phyloP scores from a whole-genome alignment of 1,139 yeast genomes.

The Taphrina wiesneri region DNA sequence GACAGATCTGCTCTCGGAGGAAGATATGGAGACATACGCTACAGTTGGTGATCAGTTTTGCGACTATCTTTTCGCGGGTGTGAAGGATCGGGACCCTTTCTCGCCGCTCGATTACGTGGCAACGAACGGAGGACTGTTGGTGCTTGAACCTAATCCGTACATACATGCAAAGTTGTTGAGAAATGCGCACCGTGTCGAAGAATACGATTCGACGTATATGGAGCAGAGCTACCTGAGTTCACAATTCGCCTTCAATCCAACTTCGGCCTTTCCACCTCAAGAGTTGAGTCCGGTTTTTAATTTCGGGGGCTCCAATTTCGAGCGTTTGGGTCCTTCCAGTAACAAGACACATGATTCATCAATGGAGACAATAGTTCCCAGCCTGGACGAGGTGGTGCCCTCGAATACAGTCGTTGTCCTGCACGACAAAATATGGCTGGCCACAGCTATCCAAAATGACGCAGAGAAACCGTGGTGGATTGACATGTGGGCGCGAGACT shows the following conservation, averaged over 20 bases:
- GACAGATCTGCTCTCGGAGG: background rate
- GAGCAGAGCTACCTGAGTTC: background rate
- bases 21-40: background rate
- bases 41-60: constrained; percentile 2
- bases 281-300: background rate
- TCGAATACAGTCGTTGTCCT: background rate
- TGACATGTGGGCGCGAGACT: background rate
- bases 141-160: background rate
- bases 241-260: background rate
- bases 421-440: background rate
- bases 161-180: background rate
- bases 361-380: background rate
- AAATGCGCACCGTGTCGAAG: background rate
- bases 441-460: background rate
- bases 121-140: background rate
- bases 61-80: constrained; percentile 16
- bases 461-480: background rate
- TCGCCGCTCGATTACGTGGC: background rate
- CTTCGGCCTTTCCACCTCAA: background rate
- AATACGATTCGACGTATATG: background rate
- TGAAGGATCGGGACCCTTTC: background rate
- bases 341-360: background rate
- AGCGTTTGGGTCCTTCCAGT: background rate
- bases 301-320: background rate
- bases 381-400: background rate